These are phyloP conservation scores for Candida stauntonica DNA, from an alignment of 805 yeast genomes.

Conservation along the genomic window DNA sequence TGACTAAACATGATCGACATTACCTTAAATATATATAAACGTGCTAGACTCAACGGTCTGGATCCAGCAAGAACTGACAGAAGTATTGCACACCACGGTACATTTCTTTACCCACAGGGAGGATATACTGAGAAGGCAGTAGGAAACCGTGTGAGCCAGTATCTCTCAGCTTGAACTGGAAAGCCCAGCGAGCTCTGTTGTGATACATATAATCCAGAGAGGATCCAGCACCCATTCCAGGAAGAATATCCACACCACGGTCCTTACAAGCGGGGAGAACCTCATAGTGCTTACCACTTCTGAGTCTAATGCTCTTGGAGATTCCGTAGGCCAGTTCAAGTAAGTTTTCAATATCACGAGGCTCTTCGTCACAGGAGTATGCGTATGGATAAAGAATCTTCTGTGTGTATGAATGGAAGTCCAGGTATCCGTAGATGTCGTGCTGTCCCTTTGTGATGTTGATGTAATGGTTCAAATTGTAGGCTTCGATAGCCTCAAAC, in stretches of 20 bases:
- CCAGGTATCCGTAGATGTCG: conserved; percentile 70
- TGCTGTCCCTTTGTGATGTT: conserved; percentile 43
- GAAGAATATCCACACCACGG: conserved; percentile 66
- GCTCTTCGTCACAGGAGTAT: conserved; percentile 65
- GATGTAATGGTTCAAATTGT: conserved; percentile 43
- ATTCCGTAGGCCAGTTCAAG: conserved; percentile 79
- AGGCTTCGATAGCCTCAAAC: conserved; percentile 61
- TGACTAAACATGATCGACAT: no score
- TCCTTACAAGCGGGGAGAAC: conserved; percentile 79
- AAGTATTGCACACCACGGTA: conserved; percentile 66
- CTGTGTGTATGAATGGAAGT: conserved; percentile 82
- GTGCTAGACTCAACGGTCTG: conserved; percentile 28
- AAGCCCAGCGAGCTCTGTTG: conserved; percentile 77
- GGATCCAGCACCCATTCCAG: conserved; percentile 75
- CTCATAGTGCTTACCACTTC: conserved; percentile 59
- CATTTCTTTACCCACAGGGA: conserved; percentile 74
- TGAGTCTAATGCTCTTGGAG: conserved; percentile 63
- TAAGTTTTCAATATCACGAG: conserved; percentile 77
- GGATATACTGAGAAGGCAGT: conserved; percentile 63
- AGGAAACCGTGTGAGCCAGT: conserved; percentile 81
- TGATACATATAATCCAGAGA: conserved; percentile 83
- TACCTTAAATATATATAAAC: not conserved
- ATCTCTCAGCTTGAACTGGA: conserved; percentile 76
- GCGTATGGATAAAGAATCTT: conserved; percentile 82
- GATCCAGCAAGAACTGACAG: conserved; percentile 43